Base-by-base conservation (phyloP, 1,284 basidiomycete genomes). In the Cryptococcus sp. region DNA sequence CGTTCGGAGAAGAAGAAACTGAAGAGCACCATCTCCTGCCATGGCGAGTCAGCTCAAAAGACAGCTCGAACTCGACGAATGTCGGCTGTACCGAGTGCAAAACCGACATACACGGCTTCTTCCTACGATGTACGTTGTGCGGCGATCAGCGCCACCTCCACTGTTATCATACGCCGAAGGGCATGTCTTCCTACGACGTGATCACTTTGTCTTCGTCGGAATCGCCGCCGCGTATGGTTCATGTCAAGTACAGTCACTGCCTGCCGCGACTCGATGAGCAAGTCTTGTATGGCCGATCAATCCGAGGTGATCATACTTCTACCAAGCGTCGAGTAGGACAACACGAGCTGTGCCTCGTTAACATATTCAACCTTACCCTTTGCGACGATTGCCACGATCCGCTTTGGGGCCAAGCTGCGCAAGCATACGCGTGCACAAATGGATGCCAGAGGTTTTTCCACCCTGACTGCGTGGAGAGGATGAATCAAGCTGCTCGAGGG, bases 331-430 rank as follows among this genome's bases (percentile, higher is more conserved):
- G 37, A 39, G 51, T 65, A 0, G 74, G 74, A 0, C 60, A 68
- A 51, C 76, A 78, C 48, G 55, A 57, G 1, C 58, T 77, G 1
- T 52, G 52, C 15, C 60, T 78, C 5, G 82, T 86, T 61, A 89
- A 88, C 66, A 73, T 89, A 19, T 90, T 91, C 76, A 87, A 85
- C 23, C 74, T 90, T 8, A 83, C 84, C 8, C 79, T 88, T 3
- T 92, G 89, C 67, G 81, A 82, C 56, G 70, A 82, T 16, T 92
- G 89, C 70, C 80, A 75, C 17, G 74, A 81, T 46, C 89, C 89
- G 3, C 79, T 91, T 3, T 91, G 89, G 89, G 89, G 89, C 0
- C 81, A 78, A 52, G 75, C 80, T 13, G 73, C 76, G 25, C 89
- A 91, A 73, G 87, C 83, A 0, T 72, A 87, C 26, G 83, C 83